phyloP scores from a whole-genome alignment of 2,329 filamentous ascomycete species.

The Pseudonectria buxi region DNA sequence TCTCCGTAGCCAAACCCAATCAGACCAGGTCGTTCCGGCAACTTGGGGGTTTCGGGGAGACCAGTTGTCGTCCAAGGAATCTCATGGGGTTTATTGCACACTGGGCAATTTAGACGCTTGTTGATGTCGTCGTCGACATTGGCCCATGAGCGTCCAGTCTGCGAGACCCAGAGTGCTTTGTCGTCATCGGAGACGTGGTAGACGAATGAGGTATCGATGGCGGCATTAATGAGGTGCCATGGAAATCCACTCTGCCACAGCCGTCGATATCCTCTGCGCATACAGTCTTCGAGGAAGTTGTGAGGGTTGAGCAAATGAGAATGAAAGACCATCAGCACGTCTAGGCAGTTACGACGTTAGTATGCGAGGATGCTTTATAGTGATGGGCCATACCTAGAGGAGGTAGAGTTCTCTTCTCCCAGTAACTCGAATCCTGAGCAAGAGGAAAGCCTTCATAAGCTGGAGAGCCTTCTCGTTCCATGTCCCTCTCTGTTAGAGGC shows the following conservation, averaged over 20 bases:
- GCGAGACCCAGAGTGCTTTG: conserved; percentile 34
- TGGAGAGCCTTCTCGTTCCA: not conserved
- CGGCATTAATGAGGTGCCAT: conserved; percentile 49
- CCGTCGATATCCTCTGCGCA: conserved; percentile 9
- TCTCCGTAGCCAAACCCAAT: conserved; percentile 56
- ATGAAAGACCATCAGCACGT: conserved; percentile 70
- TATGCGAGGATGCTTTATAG: not conserved
- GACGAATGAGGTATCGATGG: conserved; percentile 48
- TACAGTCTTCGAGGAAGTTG: conserved; percentile 30
- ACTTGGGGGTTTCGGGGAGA: conserved; percentile 11
- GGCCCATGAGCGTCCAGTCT: conserved; percentile 47
- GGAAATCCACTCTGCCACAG: conserved; percentile 54
- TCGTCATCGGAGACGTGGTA: conserved; percentile 40
- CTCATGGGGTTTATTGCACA: conserved; percentile 26
- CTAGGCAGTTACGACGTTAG: conserved; percentile 25
- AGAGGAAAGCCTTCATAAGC: conserved; percentile 8
- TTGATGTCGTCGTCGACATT: conserved; percentile 40
- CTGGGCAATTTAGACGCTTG: conserved; percentile 40
- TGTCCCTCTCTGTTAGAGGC: conserved; percentile 7
- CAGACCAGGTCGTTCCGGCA: conserved; percentile 20
- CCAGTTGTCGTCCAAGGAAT: conserved; percentile 49
- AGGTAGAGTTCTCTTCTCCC: conserved; percentile 11
- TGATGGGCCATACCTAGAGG: conserved; percentile 13
- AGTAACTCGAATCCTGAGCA: conserved; percentile 3
- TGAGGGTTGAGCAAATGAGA: conserved; percentile 63